Percentiles rank a stretch among this genome's conserved stretches.
Evolutionary conservation across 176 grass and related monocot genomes (phyloP).

Genomic region (Aegilops longissima): DNA sequence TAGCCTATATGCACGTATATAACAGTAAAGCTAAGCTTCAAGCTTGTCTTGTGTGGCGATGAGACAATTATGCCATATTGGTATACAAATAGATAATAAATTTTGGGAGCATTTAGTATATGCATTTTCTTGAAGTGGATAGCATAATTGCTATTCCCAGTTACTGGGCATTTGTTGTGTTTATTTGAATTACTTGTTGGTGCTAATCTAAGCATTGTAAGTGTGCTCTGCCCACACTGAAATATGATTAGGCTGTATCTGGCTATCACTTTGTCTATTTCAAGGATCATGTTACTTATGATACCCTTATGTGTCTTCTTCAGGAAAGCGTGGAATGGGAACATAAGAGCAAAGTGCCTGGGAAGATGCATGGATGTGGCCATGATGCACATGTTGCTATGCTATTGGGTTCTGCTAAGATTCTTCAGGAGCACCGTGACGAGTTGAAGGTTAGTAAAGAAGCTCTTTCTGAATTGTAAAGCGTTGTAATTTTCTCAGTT

Average conservation of each 20-base stretch:
- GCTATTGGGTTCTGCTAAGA: conserved; percentile 89
- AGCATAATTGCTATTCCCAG: neutral
- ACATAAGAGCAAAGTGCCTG: conserved; percentile 93
- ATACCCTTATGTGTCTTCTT: conserved; percentile 23
- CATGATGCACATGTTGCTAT: conserved; percentile 90
- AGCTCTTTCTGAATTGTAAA: neutral
- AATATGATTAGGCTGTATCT: neutral
- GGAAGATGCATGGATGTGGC: conserved; percentile 98
- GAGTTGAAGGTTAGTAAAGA: conserved; percentile 65
- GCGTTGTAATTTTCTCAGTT: neutral
- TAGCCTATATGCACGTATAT: neutral
- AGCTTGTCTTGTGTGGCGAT: neutral
- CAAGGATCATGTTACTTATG: conserved; percentile 27
- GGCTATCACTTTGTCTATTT: conserved; percentile 12
- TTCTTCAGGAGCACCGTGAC: conserved; percentile 82
- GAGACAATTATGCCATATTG: neutral
- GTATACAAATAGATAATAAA: neutral
- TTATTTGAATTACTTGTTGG: neutral
- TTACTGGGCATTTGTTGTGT: neutral
- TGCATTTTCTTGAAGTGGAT: neutral
- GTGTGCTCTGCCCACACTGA: neutral
- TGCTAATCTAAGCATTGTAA: neutral
- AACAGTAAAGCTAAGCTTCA: conserved; percentile 2
- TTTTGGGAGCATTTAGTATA: neutral
- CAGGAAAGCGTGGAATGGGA: conserved; percentile 96